Evolutionary conservation across 495 filamentous ascomycete genomes (phyloP).

Genomic region (Sphaerosporella brunnea): DNA sequence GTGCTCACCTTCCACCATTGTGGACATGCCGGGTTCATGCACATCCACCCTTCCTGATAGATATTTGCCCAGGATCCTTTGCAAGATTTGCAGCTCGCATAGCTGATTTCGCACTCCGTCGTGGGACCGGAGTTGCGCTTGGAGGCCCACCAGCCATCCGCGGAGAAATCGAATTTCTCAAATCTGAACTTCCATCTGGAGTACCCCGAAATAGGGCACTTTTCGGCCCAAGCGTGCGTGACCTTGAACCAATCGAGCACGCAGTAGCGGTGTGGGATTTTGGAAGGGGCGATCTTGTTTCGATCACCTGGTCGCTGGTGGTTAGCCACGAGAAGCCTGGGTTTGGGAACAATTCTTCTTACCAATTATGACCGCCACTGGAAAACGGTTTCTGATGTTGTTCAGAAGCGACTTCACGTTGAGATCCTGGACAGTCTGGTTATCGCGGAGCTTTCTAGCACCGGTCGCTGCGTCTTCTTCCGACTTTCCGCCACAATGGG

Average conservation of each 20-base stretch:
- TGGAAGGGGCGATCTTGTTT: constrained; percentile 31
- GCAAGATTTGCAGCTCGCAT: constrained; percentile 31
- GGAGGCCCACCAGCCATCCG: constrained; percentile 52
- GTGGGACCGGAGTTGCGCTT: background rate
- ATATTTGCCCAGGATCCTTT: constrained; percentile 27
- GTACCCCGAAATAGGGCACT: constrained; percentile 25
- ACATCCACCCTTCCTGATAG: constrained; percentile 50
- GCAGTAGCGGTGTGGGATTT: constrained; percentile 45
- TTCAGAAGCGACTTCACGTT: constrained; percentile 28
- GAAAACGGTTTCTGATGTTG: constrained; percentile 26
- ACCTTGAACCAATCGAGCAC: constrained; percentile 59
- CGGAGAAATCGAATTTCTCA: constrained; percentile 45
- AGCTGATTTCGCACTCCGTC: constrained; percentile 19
- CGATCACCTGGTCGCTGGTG: constrained; percentile 10
- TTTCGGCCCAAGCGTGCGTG: constrained; percentile 57
- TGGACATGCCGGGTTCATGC: constrained; percentile 40
- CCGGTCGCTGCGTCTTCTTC: constrained; percentile 28
- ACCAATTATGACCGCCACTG: constrained; percentile 46
- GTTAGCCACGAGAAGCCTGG: background rate
- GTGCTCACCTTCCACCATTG: constrained; percentile 35
- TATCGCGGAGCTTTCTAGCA: constrained; percentile 28
- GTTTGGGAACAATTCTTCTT: constrained; percentile 10
- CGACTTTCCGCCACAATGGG: constrained; percentile 37
- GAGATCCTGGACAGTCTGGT: constrained; percentile 29
- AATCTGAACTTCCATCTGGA: constrained; percentile 43